Base-by-base conservation (phyloP, 306 rosid species). In the Fragaria vesca region DNA sequence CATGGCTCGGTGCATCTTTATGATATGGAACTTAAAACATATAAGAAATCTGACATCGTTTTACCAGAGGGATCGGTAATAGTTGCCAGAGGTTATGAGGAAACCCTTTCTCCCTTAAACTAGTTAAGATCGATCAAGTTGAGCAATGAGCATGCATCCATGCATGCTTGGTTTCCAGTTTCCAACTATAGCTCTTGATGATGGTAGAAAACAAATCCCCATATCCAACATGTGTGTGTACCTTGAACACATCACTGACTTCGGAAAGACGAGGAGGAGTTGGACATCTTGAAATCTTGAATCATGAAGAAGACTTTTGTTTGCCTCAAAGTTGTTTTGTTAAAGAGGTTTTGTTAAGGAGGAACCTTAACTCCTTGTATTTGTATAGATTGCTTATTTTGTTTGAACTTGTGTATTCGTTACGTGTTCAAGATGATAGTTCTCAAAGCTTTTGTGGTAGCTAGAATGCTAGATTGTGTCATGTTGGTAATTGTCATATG, bases 271-370 rank as follows among this genome's bases (percentile, higher is more conserved):
- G 99, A 95, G 1, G 99, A 95, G 34, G 98, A 95, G 66, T 69
- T 72, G 36, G 98, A 93, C 21, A 54, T 91, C 80, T 85, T 95
- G 81, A 88, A 86, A 54, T 91, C 80, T 85, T 95, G 81, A 88
- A 86, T 79, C 90, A 81, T 18, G 96, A 93, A 83, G 97, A 93
- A 85, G 98, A 93, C 62, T 95, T 95, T 82, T 81, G 83, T 85
- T 83, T 95, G 87, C 99, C 99, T 47, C 91, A 83, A 48, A 91
- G 86, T 83, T 95, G 69, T 89, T 91, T 88, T 69, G 83, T 75
- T 57, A 91, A 95, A 86, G 98, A 95, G 76, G 97, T 89, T 91
- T 88, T 69, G 83, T 75, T 57, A 91, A 95, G 87, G 98, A 95
- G 76, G 97, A 93, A 72, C 38, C 93, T 0, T 88, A 83, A 84